phyloP scores from a whole-genome alignment of 495 filamentous ascomycete genomes.

The Tuber magnatum region DNA sequence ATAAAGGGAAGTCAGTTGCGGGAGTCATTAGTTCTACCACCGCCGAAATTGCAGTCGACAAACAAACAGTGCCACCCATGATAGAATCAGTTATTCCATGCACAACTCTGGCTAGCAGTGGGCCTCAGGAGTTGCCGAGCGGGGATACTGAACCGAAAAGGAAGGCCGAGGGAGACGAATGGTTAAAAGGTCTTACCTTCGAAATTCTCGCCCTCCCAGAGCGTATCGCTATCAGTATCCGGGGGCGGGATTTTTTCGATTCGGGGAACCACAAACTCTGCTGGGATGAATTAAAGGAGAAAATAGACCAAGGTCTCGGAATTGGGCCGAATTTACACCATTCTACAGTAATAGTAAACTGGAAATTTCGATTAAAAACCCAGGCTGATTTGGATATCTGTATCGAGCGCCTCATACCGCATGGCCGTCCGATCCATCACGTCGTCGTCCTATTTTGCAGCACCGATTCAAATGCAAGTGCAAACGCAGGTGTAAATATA shows the following conservation, averaged over 20 bases:
- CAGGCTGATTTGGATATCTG: slow-evolving; percentile 16
- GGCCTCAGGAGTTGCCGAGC: background rate
- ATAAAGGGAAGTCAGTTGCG: background rate
- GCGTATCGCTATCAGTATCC: background rate
- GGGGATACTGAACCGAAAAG: background rate
- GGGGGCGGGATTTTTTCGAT: slow-evolving; percentile 5
- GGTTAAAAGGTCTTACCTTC: background rate
- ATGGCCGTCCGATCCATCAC: slow-evolving; percentile 9
- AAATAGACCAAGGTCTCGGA: slow-evolving; percentile 2
- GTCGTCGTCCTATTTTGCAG: slow-evolving; percentile 7
- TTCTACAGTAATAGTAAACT: slow-evolving; percentile 12
- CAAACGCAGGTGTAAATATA: background rate
- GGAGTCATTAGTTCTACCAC: background rate
- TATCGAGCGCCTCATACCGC: slow-evolving; percentile 5
- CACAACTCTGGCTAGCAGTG: background rate
- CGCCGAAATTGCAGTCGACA: background rate
- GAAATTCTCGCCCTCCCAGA: background rate
- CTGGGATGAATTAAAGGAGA: background rate
- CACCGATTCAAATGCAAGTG: background rate
- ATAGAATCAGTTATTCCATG: background rate
- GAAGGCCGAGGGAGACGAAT: background rate
- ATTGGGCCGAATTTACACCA: background rate
- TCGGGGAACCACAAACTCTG: background rate
- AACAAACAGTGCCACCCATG: background rate
- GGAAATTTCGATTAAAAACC: slow-evolving; percentile 2